A percentile compares a stretch with the other conserved stretches of the same genome.
These are phyloP conservation scores for Pichia rugopelliculosa DNA, from an alignment of 805 yeast species.

Conservation along the genomic window DNA sequence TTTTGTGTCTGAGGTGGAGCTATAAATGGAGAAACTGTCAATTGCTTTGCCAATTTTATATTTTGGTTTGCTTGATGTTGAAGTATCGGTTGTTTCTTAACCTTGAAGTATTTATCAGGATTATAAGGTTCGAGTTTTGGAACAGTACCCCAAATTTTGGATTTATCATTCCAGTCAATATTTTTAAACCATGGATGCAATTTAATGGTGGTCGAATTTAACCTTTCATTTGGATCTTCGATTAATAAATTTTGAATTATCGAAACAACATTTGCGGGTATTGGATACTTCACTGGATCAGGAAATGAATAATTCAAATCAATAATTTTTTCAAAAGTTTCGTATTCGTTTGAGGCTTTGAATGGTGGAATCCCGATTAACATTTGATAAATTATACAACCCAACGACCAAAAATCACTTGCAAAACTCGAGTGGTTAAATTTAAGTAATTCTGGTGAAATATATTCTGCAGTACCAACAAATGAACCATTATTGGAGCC, in stretches of 20 bases:
- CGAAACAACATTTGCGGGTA: conserved; percentile 57
- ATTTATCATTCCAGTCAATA: conserved; percentile 59
- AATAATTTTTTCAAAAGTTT: conserved; percentile 84
- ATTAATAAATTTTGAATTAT: conserved; percentile 60
- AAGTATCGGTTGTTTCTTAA: conserved; percentile 16
- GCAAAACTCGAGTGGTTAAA: conserved; percentile 76
- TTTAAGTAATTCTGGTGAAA: conserved; percentile 81
- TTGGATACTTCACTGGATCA: conserved; percentile 43
- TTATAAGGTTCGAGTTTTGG: conserved; percentile 69
- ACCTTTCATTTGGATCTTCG: conserved; percentile 63
- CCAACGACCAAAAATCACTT: conserved; percentile 91
- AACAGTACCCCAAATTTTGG: conserved; percentile 62
- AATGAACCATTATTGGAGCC: conserved; percentile 55
- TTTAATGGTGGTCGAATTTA: conserved; percentile 50
- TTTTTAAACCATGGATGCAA: conserved; percentile 63
- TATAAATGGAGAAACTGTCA: background rate
- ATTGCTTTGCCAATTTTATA: background rate
- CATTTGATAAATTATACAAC: conserved; percentile 80
- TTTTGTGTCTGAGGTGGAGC: background rate
- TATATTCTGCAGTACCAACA: conserved; percentile 97
- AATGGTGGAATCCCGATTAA: conserved; percentile 84
- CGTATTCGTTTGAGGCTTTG: conserved; percentile 76
- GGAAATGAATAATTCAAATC: conserved; percentile 68
- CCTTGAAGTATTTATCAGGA: conserved; percentile 24
- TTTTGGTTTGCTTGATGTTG: conserved; percentile 20